phyloP scores from a whole-genome alignment of 179 eudicot species.

The Heliamphora pulchella region DNA sequence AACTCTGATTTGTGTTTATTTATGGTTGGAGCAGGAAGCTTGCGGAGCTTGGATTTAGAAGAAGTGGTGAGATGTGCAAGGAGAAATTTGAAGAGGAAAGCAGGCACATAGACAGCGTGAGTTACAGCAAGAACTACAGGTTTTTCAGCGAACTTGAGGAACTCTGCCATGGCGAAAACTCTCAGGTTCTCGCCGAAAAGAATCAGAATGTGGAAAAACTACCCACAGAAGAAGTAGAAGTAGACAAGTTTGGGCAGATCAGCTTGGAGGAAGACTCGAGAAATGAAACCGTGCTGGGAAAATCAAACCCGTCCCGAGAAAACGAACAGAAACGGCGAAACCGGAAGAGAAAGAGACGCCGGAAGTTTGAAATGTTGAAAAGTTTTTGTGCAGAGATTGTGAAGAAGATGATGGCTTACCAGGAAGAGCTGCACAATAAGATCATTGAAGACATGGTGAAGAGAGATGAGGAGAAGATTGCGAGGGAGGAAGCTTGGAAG shows the following conservation, averaged over 20 bases:
- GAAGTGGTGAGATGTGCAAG: constrained; percentile 69
- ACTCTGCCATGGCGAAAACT: constrained; percentile 29
- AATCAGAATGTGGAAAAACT: constrained; percentile 7
- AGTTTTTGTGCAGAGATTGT: constrained; percentile 63
- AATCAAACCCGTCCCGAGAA: constrained; percentile 17
- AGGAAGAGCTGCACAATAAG: constrained; percentile 65
- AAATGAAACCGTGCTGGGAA: not conserved
- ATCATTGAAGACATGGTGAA: constrained; percentile 62
- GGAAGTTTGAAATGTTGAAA: constrained; percentile 57
- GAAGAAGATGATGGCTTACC: constrained; percentile 60
- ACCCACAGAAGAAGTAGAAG: constrained; percentile 22
- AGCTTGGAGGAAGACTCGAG: constrained; percentile 11
- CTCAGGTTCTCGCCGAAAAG: constrained; percentile 10
- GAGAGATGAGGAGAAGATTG: constrained; percentile 59
- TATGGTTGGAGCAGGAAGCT: constrained; percentile 59
- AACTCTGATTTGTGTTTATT: constrained; percentile 20
- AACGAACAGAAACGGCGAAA: constrained; percentile 29
- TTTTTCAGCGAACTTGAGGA: constrained; percentile 67
- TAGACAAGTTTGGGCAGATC: constrained; percentile 10
- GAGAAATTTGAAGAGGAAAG: constrained; percentile 80
- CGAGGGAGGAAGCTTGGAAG: constrained; percentile 74
- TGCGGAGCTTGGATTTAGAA: constrained; percentile 65
- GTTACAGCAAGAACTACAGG: constrained; percentile 40
- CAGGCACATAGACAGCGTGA: constrained; percentile 42
- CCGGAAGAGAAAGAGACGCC: constrained; percentile 38